These are phyloP conservation scores for Xylariaceae sp. DNA, from an alignment of 2,329 filamentous ascomycete species.

Conservation along the genomic window DNA sequence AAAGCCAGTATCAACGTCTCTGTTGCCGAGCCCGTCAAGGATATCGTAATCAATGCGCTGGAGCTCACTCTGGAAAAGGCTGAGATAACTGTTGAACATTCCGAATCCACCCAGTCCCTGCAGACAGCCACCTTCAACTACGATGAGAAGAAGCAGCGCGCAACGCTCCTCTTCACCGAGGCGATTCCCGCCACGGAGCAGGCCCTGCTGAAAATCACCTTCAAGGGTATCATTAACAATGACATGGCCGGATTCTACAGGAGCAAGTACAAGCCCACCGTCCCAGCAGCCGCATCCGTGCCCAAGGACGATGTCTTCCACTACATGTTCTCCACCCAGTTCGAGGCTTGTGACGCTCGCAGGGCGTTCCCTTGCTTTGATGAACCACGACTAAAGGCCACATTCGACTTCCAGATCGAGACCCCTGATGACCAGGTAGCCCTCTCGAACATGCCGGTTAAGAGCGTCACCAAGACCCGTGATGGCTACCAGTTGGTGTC, in stretches of 20 bases:
- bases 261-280: constrained; percentile 83
- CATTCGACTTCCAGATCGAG: constrained; percentile 91
- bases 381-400: constrained; percentile 93
- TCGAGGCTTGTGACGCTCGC: constrained; percentile 92
- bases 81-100: constrained; percentile 55
- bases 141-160: constrained; percentile 78
- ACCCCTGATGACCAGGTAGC: constrained; percentile 83
- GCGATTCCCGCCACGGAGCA: constrained; percentile 64
- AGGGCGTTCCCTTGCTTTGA: constrained; percentile 97
- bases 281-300: constrained; percentile 67
- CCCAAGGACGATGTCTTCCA: constrained; percentile 64
- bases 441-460: constrained; percentile 92
- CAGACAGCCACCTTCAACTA: constrained; percentile 67
- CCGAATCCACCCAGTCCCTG: constrained; percentile 50
- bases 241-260: constrained; percentile 92
- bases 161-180: constrained; percentile 68
- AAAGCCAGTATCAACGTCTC: constrained; percentile 62
- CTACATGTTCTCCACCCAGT: constrained; percentile 90
- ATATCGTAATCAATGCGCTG: constrained; percentile 79
- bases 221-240: constrained; percentile 79
- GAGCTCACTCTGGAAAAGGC: constrained; percentile 69
- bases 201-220: constrained; percentile 63
- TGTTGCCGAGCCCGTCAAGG: constrained; percentile 64
- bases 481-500: constrained; percentile 67
- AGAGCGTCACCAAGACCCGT: constrained; percentile 53